These are phyloP conservation scores for Trichosporon asahii DNA, from an alignment of 1,284 basidiomycete species.

Conservation along the genomic window DNA sequence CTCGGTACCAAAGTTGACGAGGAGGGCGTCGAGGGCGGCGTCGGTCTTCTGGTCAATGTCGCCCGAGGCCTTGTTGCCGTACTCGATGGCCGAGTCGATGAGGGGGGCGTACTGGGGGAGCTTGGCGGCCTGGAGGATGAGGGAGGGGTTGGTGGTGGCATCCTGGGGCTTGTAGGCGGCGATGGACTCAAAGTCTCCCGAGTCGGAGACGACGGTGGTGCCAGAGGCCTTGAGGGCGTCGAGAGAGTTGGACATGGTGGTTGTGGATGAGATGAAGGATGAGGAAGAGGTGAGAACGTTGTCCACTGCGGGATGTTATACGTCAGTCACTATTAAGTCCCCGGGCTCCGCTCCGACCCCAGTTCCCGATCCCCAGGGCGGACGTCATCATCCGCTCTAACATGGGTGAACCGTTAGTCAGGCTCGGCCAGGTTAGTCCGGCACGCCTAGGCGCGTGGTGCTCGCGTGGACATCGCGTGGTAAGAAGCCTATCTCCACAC, in stretches of 20 bases:
- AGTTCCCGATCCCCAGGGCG: not conserved
- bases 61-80: constrained; percentile 63
- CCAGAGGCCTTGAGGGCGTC: constrained; percentile 58
- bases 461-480: too few species aligned
- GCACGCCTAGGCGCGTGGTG: too few species aligned
- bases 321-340: not conserved
- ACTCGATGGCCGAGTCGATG: constrained; percentile 76
- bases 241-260: constrained; percentile 24
- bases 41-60: constrained; percentile 68
- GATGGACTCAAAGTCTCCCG: constrained; percentile 65
- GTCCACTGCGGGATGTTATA: not conserved
- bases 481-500: too few species aligned
- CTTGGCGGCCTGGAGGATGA: constrained; percentile 83
- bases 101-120: constrained; percentile 79
- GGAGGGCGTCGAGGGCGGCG: constrained; percentile 80
- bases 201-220: constrained; percentile 92
- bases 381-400: not conserved
- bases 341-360: too few species aligned
- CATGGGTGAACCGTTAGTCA: not conserved
- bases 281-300: not conserved
- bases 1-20: constrained; percentile 94
- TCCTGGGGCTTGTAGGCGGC: constrained; percentile 89
- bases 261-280: not conserved
- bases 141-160: constrained; percentile 91
- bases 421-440: not conserved